These are phyloP conservation scores for Hyphodiscus hymeniophilus DNA, from an alignment of 495 filamentous ascomycete genomes.

Conservation along the genomic window DNA sequence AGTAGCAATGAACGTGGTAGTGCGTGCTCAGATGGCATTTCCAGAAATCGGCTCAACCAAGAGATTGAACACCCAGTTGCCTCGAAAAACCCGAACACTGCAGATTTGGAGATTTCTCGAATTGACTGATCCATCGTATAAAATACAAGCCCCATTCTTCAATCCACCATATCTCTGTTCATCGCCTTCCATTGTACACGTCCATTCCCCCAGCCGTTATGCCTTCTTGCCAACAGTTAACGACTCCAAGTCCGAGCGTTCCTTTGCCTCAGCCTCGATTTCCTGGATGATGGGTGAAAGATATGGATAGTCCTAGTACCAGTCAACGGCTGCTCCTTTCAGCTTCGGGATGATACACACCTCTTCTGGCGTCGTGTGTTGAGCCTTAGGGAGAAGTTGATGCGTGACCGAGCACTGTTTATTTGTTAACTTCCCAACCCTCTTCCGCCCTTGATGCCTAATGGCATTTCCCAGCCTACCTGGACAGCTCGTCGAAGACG, in stretches of 20 bases:
- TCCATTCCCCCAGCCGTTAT: neutral
- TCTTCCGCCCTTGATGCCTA: neutral
- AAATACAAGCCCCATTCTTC: neutral
- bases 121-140: slow-evolving; percentile 13
- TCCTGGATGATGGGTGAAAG: slow-evolving; percentile 73
- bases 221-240: slow-evolving; percentile 52
- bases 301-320: slow-evolving; percentile 64
- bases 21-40: too few species aligned
- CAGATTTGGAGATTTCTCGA: neutral
- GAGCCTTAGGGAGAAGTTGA: slow-evolving; percentile 60
- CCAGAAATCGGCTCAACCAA: too few species aligned
- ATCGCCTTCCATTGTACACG: slow-evolving; percentile 4
- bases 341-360: slow-evolving; percentile 35
- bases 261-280: slow-evolving; percentile 72
- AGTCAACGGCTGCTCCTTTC: slow-evolving; percentile 1
- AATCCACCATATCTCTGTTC: neutral
- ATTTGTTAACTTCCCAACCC: slow-evolving; percentile 14
- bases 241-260: slow-evolving; percentile 76
- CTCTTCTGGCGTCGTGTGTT: slow-evolving; percentile 66
- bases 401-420: slow-evolving; percentile 69
- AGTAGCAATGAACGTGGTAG: too few species aligned
- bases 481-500: slow-evolving; percentile 92
- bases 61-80: too few species aligned
- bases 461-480: slow-evolving; percentile 34
- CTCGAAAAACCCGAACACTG: neutral